Conservation (phyloP, 306 rosid species). For the Carpinus viminea region DNA sequence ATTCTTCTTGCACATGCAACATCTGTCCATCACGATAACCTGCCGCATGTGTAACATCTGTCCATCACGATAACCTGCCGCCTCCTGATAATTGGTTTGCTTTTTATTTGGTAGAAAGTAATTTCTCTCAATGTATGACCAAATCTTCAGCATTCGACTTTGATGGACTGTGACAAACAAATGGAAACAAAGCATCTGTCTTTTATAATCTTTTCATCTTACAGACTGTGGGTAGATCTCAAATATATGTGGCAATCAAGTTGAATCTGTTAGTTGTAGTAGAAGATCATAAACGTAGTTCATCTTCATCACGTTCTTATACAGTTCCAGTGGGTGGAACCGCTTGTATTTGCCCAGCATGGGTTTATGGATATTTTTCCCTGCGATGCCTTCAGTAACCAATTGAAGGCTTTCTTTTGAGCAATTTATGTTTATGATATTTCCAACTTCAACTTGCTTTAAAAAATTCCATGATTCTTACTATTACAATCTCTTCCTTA, state of each 20-base stretch:
- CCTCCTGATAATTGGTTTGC: not conserved
- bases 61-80: no score
- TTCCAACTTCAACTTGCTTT: not conserved
- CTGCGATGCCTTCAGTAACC: not conserved
- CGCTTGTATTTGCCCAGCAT: slow-evolving; percentile 3
- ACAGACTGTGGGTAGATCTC: slow-evolving; percentile 4
- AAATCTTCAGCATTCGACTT: not conserved
- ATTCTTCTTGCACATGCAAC: no score
- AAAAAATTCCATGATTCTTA: not conserved
- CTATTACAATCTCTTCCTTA: not conserved
- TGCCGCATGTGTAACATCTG: no score
- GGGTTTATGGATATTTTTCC: not conserved
- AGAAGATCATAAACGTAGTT: not conserved
- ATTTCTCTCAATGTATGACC: not conserved
- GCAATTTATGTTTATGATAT: not conserved
- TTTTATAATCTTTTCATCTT: not conserved
- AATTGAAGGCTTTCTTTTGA: not conserved
- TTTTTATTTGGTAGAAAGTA: slow-evolving; percentile 3
- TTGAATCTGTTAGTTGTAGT: slow-evolving; percentile 1
- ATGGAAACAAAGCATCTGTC: not conserved
- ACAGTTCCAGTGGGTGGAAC: slow-evolving; percentile 2
- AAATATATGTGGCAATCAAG: not conserved
- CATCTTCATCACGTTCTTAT: not conserved
- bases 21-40: no score
- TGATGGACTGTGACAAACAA: not conserved